Evolutionary conservation across 441 rosid genomes (phyloP), one percentile per base, ranked within the genome.

Genomic region (Rhodomyrtus psidioides): DNA sequence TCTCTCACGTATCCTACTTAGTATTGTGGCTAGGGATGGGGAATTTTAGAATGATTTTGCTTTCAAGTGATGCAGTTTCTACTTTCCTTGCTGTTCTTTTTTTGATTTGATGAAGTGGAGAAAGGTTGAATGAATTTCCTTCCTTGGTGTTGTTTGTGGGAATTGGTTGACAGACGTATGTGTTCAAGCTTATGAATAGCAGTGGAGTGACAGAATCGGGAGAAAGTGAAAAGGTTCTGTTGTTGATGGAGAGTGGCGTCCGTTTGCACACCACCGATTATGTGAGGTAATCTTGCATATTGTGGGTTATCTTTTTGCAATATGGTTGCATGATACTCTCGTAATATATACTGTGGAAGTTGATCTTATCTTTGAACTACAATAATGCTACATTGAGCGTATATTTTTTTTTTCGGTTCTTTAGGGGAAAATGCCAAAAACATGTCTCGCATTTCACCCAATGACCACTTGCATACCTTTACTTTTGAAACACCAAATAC

Each of bases 111-210:
- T 21, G 49, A 70, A 21, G 10, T 39, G 79, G 16, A 70, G 39
- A 70, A 70, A 65, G n/a, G 44, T 10, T 39, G 49, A 70, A 39
- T 70, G 79, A 1, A 39, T 70, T 65, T 65, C 21, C 79, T 70
- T 70, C n/a, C 6, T 70, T 58, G 84, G 75, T 56, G 55, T 16
- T 74, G 17, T 58, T 44, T 46, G 39, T 75, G 55, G 70, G 23
- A 58, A 83, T 79, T 56, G 75, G 75, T 53, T 76, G 74, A 24
- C 91, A 98, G 99, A 96, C 98, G 19, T 98, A 95, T 87, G 92
- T 94, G 83, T 96, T 98, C 96, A 98, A 96, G 95, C 93, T 98
- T 16, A 94, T 98, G 96, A 98, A 96, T 85, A 98, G 99, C 87
- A 96, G 99, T 46, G 99, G 99, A 49, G 91, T 94, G 54, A 95